These are phyloP conservation scores for Bolboschoenus planiculmis DNA, from an alignment of 176 grass and related monocot species.

Conservation along the genomic window DNA sequence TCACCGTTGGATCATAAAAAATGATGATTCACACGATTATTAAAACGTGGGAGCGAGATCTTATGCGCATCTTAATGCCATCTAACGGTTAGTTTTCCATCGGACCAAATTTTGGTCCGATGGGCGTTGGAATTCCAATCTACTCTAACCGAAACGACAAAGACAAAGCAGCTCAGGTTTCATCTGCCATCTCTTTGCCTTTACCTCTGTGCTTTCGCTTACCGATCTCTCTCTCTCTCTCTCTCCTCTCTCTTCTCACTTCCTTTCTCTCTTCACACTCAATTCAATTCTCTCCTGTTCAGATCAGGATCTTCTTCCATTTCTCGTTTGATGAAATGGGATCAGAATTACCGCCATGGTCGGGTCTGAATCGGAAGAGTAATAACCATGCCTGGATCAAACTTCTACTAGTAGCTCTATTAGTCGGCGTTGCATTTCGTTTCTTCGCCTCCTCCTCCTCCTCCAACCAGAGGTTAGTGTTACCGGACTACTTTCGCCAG, in stretches of 20 bases:
- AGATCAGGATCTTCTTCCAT: not conserved
- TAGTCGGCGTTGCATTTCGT: conserved; percentile 26
- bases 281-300: not conserved
- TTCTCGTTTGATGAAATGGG: not conserved
- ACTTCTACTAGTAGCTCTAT: conserved; percentile 1
- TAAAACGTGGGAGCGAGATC: no score
- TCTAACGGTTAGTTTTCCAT: no score
- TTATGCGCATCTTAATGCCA: no score
- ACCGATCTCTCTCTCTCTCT: not conserved
- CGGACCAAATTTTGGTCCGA: no score
- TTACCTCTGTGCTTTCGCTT: not conserved
- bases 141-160: not conserved
- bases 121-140: no score
- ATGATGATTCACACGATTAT: no score
- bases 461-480: not conserved
- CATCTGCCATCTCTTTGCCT: not conserved
- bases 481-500: not conserved
- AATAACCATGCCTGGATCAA: conserved; percentile 27
- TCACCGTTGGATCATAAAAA: no score
- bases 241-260: not conserved
- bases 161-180: conserved; percentile 12
- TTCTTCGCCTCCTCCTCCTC: conserved; percentile 20
- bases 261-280: conserved; percentile 2
- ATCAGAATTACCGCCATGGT: conserved; percentile 20
- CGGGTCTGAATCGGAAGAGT: conserved; percentile 24